Conservation (phyloP, 768 basidiomycete species). For the Omphalotus guepiniiformis region DNA sequence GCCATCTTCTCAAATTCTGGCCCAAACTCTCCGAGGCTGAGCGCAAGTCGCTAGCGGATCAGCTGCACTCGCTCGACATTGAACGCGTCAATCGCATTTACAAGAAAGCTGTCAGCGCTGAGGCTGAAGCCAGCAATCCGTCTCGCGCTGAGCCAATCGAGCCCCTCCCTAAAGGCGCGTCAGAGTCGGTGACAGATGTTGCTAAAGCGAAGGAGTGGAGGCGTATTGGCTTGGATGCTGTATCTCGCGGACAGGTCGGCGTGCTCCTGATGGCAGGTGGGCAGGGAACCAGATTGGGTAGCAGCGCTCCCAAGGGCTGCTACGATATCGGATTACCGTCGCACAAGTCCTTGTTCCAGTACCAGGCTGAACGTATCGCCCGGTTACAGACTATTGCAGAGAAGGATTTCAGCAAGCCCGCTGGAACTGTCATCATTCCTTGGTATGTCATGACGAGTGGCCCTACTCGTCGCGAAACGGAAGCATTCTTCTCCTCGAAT, state of each 20-base stretch:
- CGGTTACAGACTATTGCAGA: constrained; percentile 78
- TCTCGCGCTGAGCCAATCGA: constrained; percentile 53
- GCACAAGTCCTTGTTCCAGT: constrained; percentile 91
- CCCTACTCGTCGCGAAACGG: constrained; percentile 85
- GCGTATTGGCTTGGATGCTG: constrained; percentile 72
- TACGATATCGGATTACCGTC: constrained; percentile 96
- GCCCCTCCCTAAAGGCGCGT: constrained; percentile 76
- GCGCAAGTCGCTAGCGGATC: constrained; percentile 56
- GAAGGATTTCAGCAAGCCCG: constrained; percentile 43
- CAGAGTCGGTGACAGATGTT: constrained; percentile 55
- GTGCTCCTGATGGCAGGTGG: constrained; percentile 98
- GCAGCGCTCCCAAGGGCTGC: constrained; percentile 92
- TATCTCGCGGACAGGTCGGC: constrained; percentile 81
- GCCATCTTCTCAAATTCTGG: constrained; percentile 89
- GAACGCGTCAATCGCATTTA: constrained; percentile 90
- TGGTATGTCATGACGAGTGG: constrained; percentile 99
- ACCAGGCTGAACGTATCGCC: constrained; percentile 94
- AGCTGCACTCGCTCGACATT: constrained; percentile 80
- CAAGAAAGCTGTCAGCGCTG: constrained; percentile 66
- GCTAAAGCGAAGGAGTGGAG: constrained; percentile 71
- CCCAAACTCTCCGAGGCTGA: constrained; percentile 61
- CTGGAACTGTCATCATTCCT: constrained; percentile 69
- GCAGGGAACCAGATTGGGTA: constrained; percentile 93
- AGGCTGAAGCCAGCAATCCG: constrained; percentile 45
- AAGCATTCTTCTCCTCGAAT: constrained; percentile 75